phyloP scores from a whole-genome alignment of 371 early-diverging fungal species.

The Umbelopsis sp. region DNA sequence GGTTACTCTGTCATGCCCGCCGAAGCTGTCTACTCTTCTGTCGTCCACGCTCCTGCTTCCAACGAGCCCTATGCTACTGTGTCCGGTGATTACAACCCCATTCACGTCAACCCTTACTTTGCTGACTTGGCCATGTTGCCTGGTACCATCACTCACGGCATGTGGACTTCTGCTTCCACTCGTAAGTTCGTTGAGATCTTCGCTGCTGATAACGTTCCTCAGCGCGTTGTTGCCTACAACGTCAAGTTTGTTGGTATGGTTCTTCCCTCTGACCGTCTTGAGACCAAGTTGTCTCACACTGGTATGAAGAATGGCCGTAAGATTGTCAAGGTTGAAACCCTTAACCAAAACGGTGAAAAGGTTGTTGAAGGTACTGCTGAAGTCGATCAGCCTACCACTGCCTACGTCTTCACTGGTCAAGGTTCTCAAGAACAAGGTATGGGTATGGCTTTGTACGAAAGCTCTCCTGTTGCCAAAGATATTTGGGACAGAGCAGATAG shows the following conservation, averaged over 20 bases:
- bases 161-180: conserved; percentile 96
- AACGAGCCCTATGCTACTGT: conserved; percentile 90
- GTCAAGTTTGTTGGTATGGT: conserved; percentile 89
- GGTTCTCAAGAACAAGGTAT: conserved; percentile 96
- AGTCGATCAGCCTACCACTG: conserved; percentile 90
- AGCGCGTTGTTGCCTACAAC: conserved; percentile 81
- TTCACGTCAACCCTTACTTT: conserved; percentile 96
- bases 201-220: conserved; percentile 94
- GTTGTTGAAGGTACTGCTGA: conserved; percentile 93
- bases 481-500: conserved; percentile 95
- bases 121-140: conserved; percentile 91
- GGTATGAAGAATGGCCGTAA: conserved; percentile 97
- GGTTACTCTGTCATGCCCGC: conserved; percentile 94
- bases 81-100: conserved; percentile 94
- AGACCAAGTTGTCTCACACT: conserved; percentile 89
- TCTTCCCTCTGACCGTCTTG: conserved; percentile 83
- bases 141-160: conserved; percentile 96
- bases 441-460: conserved; percentile 94
- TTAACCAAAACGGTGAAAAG: conserved; percentile 86
- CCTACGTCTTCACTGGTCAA: conserved; percentile 96
- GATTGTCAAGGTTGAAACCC: conserved; percentile 91
- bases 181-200: conserved; percentile 94
- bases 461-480: conserved; percentile 81
- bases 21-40: conserved; percentile 81
- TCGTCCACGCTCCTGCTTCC: conserved; percentile 77